Evolutionary conservation across 2,329 filamentous ascomycete species (phyloP).

Genomic region (Emericellopsis atlantica): DNA sequence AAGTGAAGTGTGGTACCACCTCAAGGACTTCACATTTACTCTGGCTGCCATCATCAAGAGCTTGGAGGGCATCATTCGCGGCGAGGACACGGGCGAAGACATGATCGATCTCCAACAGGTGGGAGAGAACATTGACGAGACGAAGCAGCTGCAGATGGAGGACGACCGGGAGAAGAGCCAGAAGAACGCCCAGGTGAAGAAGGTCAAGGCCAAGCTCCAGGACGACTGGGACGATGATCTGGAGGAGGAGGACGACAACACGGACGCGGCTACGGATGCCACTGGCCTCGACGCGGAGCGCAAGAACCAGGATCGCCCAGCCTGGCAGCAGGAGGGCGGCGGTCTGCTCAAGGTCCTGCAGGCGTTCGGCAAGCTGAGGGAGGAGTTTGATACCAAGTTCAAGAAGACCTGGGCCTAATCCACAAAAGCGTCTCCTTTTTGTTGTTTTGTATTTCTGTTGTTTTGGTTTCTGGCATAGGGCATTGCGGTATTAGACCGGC

Average conservation of each 20-base stretch:
- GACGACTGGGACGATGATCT: slow-evolving; percentile 35
- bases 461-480: too few relatives aligned
- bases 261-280: slow-evolving; percentile 11
- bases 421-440: too few relatives aligned
- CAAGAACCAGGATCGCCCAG: not conserved
- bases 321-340: slow-evolving; percentile 9
- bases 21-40: slow-evolving; percentile 46
- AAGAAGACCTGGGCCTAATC: slow-evolving; percentile 42
- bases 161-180: not conserved
- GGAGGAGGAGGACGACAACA: slow-evolving; percentile 15
- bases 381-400: slow-evolving; percentile 54
- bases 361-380: slow-evolving; percentile 43
- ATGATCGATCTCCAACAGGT: slow-evolving; percentile 29
- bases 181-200: slow-evolving; percentile 1
- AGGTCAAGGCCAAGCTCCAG: slow-evolving; percentile 3
- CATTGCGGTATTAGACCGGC: too few relatives aligned
- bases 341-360: slow-evolving; percentile 42
- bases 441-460: too few relatives aligned
- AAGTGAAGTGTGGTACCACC: slow-evolving; percentile 58
- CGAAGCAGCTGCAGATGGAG: slow-evolving; percentile 1
- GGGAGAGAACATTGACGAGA: slow-evolving; percentile 18
- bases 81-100: slow-evolving; percentile 11
- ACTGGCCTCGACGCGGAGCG: slow-evolving; percentile 1
- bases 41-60: slow-evolving; percentile 61
- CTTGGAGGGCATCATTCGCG: slow-evolving; percentile 40